A percentile compares a stretch with the other conserved stretches of the same genome.
Evolutionary conservation across 345 rosid species (phyloP).

Genomic region (Geranium rotundifolium): DNA sequence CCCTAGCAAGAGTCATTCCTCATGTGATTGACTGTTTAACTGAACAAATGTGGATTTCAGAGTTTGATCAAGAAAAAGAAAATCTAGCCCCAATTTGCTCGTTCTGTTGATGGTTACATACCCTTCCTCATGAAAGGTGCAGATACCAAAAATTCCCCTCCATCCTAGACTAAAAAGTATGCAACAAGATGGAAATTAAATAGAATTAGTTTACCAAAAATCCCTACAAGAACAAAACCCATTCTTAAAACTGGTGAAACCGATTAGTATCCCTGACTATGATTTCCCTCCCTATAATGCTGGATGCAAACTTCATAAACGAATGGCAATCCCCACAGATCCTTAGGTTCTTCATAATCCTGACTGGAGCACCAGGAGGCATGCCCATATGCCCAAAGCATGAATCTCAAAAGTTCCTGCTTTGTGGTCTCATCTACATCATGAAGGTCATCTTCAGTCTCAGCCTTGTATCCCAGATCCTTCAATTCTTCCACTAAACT

Average conservation of each 20-base stretch:
- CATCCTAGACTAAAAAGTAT: too few relatives aligned
- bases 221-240: slow-evolving; percentile 62
- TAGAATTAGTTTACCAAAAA: slow-evolving; percentile 46
- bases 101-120: too few relatives aligned
- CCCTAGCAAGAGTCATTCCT: background rate
- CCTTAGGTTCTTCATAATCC: slow-evolving; percentile 66
- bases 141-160: too few relatives aligned
- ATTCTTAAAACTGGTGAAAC: slow-evolving; percentile 55
- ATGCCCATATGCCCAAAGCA: slow-evolving; percentile 50
- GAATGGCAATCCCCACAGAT: slow-evolving; percentile 79
- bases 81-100: too few relatives aligned
- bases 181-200: slow-evolving; percentile 1
- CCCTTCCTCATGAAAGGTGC: too few relatives aligned
- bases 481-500: slow-evolving; percentile 36
- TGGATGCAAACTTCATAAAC: slow-evolving; percentile 57
- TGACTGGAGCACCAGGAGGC: slow-evolving; percentile 28
- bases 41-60: background rate
- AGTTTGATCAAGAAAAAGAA: too few relatives aligned
- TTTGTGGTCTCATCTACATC: slow-evolving; percentile 45
- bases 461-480: slow-evolving; percentile 38
- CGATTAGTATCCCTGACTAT: slow-evolving; percentile 57
- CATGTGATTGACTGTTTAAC: background rate
- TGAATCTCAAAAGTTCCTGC: slow-evolving; percentile 44
- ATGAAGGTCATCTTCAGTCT: slow-evolving; percentile 39
- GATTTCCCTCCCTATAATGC: slow-evolving; percentile 34